These are phyloP conservation scores for Physcomitrellopsis africana DNA, from an alignment of 225 moss, liverwort and hornwort species.

Conservation along the genomic window DNA sequence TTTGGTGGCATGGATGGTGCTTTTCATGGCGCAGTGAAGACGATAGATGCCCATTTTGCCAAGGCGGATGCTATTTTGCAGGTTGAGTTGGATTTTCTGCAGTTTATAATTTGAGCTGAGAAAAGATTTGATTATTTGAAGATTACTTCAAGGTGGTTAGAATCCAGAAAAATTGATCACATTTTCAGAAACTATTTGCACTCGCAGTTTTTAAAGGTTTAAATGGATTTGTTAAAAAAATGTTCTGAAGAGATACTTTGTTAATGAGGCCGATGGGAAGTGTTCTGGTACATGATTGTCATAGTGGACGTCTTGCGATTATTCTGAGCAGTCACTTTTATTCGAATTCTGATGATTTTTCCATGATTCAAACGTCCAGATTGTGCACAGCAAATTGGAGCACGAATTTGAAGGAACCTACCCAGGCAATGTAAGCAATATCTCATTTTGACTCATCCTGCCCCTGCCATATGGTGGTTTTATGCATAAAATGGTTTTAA, in stretches of 20 bases:
- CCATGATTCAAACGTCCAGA: constrained; percentile 35
- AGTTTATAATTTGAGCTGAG: constrained; percentile 3
- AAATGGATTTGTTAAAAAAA: constrained; percentile 3
- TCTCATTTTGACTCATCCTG: constrained; percentile 6
- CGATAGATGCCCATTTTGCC: constrained; percentile 55
- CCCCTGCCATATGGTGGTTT: neutral
- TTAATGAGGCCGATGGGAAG: constrained; percentile 12
- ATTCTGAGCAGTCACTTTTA: neutral
- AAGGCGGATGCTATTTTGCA: constrained; percentile 57
- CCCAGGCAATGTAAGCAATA: constrained; percentile 50
- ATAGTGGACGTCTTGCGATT: neutral
- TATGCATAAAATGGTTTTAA: neutral
- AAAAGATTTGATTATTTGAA: neutral
- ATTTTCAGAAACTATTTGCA: neutral
- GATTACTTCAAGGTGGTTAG: no score
- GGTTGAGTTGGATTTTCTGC: constrained; percentile 25
- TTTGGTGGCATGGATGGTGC: constrained; percentile 30
- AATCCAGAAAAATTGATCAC: no score
- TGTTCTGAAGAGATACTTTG: neutral
- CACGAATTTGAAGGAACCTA: constrained; percentile 49
- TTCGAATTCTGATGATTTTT: constrained; percentile 28
- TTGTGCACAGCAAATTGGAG: constrained; percentile 60
- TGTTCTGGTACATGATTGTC: neutral
- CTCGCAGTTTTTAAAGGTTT: constrained; percentile 4
- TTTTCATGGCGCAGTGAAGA: constrained; percentile 43